A percentile compares a stretch with the other conserved stretches of the same genome.
Conservation (phyloP, 306 rosid species). For the Luffa acutangula region DNA sequence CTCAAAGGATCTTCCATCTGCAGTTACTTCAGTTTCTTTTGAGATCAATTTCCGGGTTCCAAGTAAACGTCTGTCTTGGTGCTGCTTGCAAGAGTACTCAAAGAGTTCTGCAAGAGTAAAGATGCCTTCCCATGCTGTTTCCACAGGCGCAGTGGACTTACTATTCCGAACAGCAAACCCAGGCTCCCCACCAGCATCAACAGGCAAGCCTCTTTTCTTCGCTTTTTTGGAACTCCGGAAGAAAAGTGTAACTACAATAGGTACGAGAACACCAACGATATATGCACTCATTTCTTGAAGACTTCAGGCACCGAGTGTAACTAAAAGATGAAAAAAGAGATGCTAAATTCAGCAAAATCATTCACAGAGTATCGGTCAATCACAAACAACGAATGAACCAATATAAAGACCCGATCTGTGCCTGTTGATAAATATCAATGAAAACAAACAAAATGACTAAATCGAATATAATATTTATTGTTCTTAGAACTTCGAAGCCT, state of each 20-base stretch:
- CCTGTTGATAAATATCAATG: neutral
- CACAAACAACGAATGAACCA: neutral
- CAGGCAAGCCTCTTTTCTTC: slow-evolving; percentile 55
- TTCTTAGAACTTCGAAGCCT: neutral
- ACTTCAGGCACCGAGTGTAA: neutral
- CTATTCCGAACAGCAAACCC: slow-evolving; percentile 55
- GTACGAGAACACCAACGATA: slow-evolving; percentile 49
- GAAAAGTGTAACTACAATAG: slow-evolving; percentile 45
- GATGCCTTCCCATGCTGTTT: slow-evolving; percentile 63
- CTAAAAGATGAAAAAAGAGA: neutral
- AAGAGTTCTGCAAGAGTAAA: slow-evolving; percentile 77
- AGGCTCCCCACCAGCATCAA: slow-evolving; percentile 56
- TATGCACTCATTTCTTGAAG: slow-evolving; percentile 45
- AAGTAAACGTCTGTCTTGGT: slow-evolving; percentile 40
- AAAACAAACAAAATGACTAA: neutral
- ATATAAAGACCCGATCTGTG: neutral
- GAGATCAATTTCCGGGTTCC: slow-evolving; percentile 69
- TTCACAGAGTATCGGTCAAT: neutral
- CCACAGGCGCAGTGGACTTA: slow-evolving; percentile 28
- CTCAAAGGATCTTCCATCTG: slow-evolving; percentile 69
- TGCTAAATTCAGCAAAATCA: neutral
- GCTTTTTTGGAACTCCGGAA: slow-evolving; percentile 32
- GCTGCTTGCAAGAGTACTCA: slow-evolving; percentile 48
- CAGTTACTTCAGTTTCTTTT: slow-evolving; percentile 39
- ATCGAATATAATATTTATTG: neutral